These are phyloP conservation scores for Solanum hybrid DNA, from an alignment of 305 asterid genomes.

Conservation along the genomic window DNA sequence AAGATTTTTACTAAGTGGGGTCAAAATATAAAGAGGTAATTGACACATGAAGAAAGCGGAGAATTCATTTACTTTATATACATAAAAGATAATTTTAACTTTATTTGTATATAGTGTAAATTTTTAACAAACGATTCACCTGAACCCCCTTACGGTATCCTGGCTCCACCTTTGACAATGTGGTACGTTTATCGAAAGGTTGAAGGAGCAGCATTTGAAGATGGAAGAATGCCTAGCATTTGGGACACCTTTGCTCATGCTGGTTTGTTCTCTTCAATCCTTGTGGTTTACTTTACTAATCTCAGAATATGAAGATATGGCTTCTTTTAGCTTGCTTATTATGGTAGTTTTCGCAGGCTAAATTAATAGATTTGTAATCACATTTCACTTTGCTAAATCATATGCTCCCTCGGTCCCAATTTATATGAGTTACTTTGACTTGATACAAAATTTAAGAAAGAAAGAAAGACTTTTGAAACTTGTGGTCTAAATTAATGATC, in stretches of 20 bases:
- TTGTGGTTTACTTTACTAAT: not conserved
- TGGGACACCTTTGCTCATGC: constrained; percentile 50
- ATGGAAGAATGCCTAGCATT: constrained; percentile 50
- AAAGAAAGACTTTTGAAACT: too few species aligned
- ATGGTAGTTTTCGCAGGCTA: not conserved
- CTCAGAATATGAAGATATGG: not conserved
- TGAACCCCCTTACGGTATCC: not conserved
- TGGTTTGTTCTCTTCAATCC: constrained; percentile 20
- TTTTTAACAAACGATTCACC: not conserved
- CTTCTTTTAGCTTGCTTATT: not conserved
- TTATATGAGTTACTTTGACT: too few species aligned
- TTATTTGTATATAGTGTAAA: not conserved
- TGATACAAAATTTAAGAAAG: too few species aligned
- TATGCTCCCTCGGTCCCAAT: not conserved
- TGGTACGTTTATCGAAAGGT: constrained; percentile 1
- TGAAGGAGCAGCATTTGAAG: constrained; percentile 52
- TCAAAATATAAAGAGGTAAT: not conserved
- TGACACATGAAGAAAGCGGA: not conserved
- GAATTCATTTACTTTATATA: not conserved
- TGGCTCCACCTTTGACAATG: not conserved
- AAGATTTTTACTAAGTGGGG: not conserved
- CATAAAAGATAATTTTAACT: not conserved
- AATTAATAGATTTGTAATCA: not conserved
- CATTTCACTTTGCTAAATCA: not conserved
- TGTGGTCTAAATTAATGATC: too few species aligned